Evolutionary conservation across 202 grass and related monocot species (phyloP).

Genomic region (Dendrocalamus latiflorus): DNA sequence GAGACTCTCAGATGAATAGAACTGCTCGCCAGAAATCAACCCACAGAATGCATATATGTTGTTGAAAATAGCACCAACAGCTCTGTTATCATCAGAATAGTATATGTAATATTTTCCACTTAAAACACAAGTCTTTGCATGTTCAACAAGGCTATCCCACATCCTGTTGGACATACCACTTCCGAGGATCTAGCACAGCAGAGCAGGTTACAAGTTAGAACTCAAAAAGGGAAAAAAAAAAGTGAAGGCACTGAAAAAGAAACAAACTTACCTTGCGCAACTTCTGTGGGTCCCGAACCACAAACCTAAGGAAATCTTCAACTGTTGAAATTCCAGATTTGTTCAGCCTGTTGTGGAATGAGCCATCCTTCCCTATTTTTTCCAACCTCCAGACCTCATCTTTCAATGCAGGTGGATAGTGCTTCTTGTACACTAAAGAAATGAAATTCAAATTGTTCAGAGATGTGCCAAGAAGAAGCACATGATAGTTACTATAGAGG

Average conservation of each 20-base stretch:
- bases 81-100: constrained; percentile 51
- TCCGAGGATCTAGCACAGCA: constrained; percentile 64
- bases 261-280: constrained; percentile 53
- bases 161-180: constrained; percentile 83
- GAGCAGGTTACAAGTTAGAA: constrained; percentile 18
- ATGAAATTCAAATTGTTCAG: no score
- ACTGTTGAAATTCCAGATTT: constrained; percentile 56
- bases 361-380: constrained; percentile 80
- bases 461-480: no score
- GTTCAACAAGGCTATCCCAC: constrained; percentile 75
- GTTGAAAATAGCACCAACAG: constrained; percentile 69
- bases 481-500: no score
- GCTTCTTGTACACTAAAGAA: no score
- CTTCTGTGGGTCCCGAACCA: constrained; percentile 60
- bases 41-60: constrained; percentile 72
- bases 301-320: constrained; percentile 71
- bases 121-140: constrained; percentile 79
- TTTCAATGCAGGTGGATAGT: no score
- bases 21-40: constrained; percentile 57
- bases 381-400: constrained; percentile 82
- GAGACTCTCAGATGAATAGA: constrained; percentile 58
- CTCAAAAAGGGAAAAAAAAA: not conserved
- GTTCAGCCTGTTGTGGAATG: constrained; percentile 72
- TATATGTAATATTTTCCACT: constrained; percentile 79
- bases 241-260: not conserved